Conservation (phyloP, 2,329 filamentous ascomycete genomes). For the Fusarium pininemorale region DNA sequence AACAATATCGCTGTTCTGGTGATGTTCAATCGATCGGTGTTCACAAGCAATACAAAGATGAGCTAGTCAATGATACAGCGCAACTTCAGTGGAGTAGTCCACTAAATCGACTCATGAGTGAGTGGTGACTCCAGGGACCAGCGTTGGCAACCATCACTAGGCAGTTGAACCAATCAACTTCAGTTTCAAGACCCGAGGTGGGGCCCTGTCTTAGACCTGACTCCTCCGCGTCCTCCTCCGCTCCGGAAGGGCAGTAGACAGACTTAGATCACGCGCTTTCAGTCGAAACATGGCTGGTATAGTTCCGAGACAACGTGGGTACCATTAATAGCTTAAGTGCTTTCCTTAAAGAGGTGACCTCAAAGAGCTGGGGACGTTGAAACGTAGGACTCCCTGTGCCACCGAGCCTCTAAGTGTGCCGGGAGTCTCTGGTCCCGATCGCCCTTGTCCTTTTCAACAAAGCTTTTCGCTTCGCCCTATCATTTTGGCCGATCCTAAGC, state of each 20-base stretch:
- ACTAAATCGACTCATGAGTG: neutral
- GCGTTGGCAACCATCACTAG: neutral
- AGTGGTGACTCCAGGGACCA: neutral
- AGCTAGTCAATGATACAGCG: neutral
- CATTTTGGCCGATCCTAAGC: no score
- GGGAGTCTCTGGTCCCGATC: no score
- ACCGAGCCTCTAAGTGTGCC: no score
- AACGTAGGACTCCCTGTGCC: no score
- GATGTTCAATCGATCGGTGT: neutral
- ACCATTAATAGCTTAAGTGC: neutral
- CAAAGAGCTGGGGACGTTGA: neutral
- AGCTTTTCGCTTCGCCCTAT: no score
- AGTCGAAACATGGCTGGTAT: accelerated
- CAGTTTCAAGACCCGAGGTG: accelerated
- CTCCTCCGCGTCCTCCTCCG: neutral
- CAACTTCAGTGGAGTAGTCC: neutral
- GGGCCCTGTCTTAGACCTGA: neutral
- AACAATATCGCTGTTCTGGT: neutral
- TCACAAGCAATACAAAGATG: neutral
- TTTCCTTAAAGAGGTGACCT: no score
- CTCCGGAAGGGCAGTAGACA: no score
- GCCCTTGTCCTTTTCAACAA: no score
- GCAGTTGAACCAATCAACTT: neutral
- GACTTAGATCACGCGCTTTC: accelerated
- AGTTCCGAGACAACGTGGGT: accelerated